Conservation (phyloP, 306 rosid genomes). For the Acacia confusa region DNA sequence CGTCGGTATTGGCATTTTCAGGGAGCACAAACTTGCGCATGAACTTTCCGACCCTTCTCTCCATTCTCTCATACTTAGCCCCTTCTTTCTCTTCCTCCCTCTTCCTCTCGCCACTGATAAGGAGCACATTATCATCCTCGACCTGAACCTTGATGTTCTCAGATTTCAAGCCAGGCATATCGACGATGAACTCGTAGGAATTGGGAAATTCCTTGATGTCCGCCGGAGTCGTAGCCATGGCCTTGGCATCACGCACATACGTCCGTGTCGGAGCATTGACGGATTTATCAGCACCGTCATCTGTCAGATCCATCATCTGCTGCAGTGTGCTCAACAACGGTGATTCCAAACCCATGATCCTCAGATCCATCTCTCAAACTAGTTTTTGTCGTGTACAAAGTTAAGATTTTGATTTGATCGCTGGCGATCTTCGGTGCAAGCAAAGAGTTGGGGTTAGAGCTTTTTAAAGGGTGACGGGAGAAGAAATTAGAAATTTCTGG, state of each 20-base stretch:
- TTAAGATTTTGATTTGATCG: too few species aligned
- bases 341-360: constrained; percentile 62
- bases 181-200: constrained; percentile 69
- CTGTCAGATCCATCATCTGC: constrained; percentile 52
- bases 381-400: background rate
- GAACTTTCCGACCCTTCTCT: constrained; percentile 80
- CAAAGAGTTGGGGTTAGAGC: background rate
- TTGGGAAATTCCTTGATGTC: constrained; percentile 75
- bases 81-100: constrained; percentile 88
- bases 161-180: constrained; percentile 90
- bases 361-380: constrained; percentile 54
- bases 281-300: constrained; percentile 50
- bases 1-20: constrained; percentile 66
- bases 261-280: constrained; percentile 56
- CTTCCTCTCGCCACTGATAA: constrained; percentile 84
- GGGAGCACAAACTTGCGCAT: constrained; percentile 88
- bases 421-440: background rate
- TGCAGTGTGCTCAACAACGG: constrained; percentile 67
- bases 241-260: constrained; percentile 81
- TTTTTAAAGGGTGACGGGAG: constrained; percentile 13
- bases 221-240: constrained; percentile 86
- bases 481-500: constrained; percentile 43
- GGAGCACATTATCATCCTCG: constrained; percentile 80
- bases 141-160: constrained; percentile 90
- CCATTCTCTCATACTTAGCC: constrained; percentile 76